These are phyloP conservation scores for Mucor mucedo DNA, from an alignment of 371 early-diverging fungal genomes.

Conservation along the genomic window DNA sequence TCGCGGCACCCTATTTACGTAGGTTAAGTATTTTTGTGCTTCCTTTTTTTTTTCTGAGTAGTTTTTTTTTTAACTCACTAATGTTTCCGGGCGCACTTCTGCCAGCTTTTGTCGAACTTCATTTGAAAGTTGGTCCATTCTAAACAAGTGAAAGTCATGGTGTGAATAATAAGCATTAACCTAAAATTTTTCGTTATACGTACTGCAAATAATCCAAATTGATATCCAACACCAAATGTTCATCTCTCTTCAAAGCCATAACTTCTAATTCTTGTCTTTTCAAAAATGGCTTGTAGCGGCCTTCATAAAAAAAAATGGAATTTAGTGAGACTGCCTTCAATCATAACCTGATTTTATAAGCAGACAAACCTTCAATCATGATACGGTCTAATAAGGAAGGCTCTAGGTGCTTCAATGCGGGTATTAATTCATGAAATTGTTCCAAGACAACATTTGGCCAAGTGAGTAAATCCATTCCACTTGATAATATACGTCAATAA, in stretches of 20 bases:
- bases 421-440: slow-evolving; percentile 52
- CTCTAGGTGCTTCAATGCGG: slow-evolving; percentile 51
- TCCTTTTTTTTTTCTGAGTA: not conserved
- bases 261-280: slow-evolving; percentile 71
- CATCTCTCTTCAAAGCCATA: slow-evolving; percentile 69
- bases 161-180: not conserved
- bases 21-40: not conserved
- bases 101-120: slow-evolving; percentile 75
- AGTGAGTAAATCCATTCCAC: slow-evolving; percentile 61
- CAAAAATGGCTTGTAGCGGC: slow-evolving; percentile 75
- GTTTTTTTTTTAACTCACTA: slow-evolving; percentile 43
- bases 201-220: slow-evolving; percentile 72
- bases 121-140: slow-evolving; percentile 70
- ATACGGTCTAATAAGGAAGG: slow-evolving; percentile 51
- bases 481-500: slow-evolving; percentile 13
- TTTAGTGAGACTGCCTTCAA: not conserved
- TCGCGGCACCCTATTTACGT: slow-evolving; percentile 70
- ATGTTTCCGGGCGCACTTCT: slow-evolving; percentile 72
- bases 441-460: slow-evolving; percentile 53
- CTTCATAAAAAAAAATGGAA: slow-evolving; percentile 21
- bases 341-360: not conserved
- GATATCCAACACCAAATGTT: slow-evolving; percentile 64
- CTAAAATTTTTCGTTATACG: not conserved
- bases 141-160: slow-evolving; percentile 15
- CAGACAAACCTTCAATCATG: slow-evolving; percentile 54